phyloP scores from a whole-genome alignment of 176 grass and related monocot species.

The Rhynchospora tenuis region DNA sequence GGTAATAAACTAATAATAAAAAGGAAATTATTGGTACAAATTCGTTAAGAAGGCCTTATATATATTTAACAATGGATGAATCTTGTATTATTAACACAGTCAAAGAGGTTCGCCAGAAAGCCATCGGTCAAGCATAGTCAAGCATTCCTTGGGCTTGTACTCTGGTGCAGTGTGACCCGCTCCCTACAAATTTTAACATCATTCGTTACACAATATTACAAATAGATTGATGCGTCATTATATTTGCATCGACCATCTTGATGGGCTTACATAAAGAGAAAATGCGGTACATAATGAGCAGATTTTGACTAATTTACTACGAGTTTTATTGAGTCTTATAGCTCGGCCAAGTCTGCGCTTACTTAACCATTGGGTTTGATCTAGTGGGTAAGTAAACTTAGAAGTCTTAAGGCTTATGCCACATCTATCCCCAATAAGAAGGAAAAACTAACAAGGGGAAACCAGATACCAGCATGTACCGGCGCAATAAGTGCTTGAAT shows the following conservation, averaged over 20 bases:
- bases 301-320: neutral
- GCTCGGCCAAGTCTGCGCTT: neutral
- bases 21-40: neutral
- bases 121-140: slow-evolving; percentile 31
- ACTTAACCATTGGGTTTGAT: neutral
- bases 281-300: neutral
- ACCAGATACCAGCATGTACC: neutral
- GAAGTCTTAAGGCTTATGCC: too few relatives aligned
- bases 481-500: neutral
- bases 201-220: neutral
- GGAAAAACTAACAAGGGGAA: too few relatives aligned
- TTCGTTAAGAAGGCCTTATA: neutral
- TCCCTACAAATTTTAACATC: slow-evolving; percentile 15
- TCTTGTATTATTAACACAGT: neutral
- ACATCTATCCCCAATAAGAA: too few relatives aligned
- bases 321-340: neutral
- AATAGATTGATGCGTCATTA: neutral
- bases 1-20: neutral
- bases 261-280: too few relatives aligned
- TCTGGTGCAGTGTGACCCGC: slow-evolving; percentile 50
- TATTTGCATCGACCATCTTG: neutral
- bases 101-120: slow-evolving; percentile 29
- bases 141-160: slow-evolving; percentile 50
- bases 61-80: neutral
- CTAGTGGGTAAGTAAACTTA: too few relatives aligned